Percentiles rank a stretch among this genome's conserved stretches.
Conservation (phyloP, 2,329 filamentous ascomycete species). For the Colletotrichum spinosum region DNA sequence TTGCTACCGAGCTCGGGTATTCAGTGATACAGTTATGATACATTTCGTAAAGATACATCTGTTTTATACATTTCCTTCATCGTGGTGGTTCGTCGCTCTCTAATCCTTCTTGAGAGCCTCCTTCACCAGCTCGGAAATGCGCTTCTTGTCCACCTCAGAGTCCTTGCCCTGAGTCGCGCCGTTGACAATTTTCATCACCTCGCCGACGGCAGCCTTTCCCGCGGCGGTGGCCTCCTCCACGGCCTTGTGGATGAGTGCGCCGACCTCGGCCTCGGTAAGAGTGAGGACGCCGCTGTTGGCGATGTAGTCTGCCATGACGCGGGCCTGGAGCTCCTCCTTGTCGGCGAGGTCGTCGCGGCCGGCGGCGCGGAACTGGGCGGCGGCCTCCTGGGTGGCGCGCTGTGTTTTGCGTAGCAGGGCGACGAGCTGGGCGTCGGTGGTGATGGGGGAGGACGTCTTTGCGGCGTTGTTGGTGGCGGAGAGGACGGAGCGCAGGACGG, state of each 20-base stretch:
- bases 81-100: not conserved
- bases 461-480: slow-evolving; percentile 79
- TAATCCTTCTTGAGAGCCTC: slow-evolving; percentile 46
- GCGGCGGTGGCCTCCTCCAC: slow-evolving; percentile 63
- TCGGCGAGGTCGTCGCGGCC: slow-evolving; percentile 76
- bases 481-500: slow-evolving; percentile 76
- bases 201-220: slow-evolving; percentile 66
- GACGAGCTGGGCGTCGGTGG: slow-evolving; percentile 76
- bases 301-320: slow-evolving; percentile 74
- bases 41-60: slow-evolving; percentile 10
- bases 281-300: slow-evolving; percentile 69
- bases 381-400: slow-evolving; percentile 67
- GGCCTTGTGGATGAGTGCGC: slow-evolving; percentile 61
- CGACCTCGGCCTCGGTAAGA: slow-evolving; percentile 69
- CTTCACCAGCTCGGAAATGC: slow-evolving; percentile 72
- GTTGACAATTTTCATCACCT: slow-evolving; percentile 72
- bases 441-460: slow-evolving; percentile 78
- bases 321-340: slow-evolving; percentile 75
- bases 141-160: slow-evolving; percentile 73
- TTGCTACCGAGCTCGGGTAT: too few species aligned
- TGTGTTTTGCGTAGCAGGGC: slow-evolving; percentile 74
- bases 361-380: slow-evolving; percentile 71
- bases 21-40: slow-evolving; percentile 11
- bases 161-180: slow-evolving; percentile 70
- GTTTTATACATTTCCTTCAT: not conserved